phyloP scores from a whole-genome alignment of 1,284 basidiomycete genomes.

The Phlebopus sp. region DNA sequence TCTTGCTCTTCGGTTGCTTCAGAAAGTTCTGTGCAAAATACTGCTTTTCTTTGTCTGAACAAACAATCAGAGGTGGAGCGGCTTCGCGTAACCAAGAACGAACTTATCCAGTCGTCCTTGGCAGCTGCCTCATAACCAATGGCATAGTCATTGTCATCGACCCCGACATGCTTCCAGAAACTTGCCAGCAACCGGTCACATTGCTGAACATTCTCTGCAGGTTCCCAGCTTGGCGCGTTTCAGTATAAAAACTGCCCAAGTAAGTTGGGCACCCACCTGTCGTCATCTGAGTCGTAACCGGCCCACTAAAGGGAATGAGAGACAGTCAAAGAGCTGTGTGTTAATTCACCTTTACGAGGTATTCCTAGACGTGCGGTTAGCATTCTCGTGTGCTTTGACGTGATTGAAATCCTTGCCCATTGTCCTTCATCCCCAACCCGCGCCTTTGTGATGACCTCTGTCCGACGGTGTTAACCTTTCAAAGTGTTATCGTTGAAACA shows the following conservation, averaged over 20 bases:
- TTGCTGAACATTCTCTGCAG: constrained; percentile 48
- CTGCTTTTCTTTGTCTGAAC: constrained; percentile 38
- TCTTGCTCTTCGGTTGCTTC: constrained; percentile 27
- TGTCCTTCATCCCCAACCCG: constrained; percentile 41
- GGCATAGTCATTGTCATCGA: constrained; percentile 51
- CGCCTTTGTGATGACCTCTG: constrained; percentile 55
- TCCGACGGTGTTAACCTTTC: background rate
- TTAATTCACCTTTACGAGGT: constrained; percentile 51
- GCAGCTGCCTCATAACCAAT: constrained; percentile 43
- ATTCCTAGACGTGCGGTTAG: constrained; percentile 42
- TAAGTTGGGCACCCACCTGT: constrained; percentile 37
- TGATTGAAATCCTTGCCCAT: constrained; percentile 39
- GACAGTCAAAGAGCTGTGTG: background rate
- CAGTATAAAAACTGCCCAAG: background rate
- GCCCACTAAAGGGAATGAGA: constrained; percentile 42
- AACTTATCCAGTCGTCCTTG: constrained; percentile 49
- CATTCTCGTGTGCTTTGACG: background rate
- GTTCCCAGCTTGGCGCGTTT: constrained; percentile 58
- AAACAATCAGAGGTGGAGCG: background rate
- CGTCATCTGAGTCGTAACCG: constrained; percentile 45
- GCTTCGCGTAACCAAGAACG: constrained; percentile 15
- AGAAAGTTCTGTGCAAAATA: constrained; percentile 43
- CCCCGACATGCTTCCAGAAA: constrained; percentile 64
- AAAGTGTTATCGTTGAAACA: background rate
- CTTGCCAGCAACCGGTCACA: constrained; percentile 54